A percentile compares a stretch with the other conserved stretches of the same genome.
Evolutionary conservation across 2,329 filamentous ascomycete species (phyloP).

Genomic region (Hypoxylon sp.): DNA sequence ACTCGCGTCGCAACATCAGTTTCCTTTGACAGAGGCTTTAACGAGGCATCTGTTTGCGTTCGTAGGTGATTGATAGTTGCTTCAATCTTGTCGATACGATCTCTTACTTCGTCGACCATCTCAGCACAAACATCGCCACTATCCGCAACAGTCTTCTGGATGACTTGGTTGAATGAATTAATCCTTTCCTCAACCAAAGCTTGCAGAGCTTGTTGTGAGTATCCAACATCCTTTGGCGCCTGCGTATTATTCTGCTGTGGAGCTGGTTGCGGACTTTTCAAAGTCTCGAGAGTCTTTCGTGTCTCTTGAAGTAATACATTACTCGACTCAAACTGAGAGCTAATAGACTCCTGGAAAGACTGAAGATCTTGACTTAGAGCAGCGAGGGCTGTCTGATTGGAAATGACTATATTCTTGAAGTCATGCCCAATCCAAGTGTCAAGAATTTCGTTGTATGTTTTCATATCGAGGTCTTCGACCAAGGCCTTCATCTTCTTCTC

Average conservation of each 20-base stretch:
- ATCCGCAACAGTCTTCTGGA: conserved; percentile 25
- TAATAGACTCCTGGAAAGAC: conserved; percentile 23
- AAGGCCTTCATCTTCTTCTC: conserved; percentile 26
- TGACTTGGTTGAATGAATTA: conserved; percentile 2
- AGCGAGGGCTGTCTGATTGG: conserved; percentile 16
- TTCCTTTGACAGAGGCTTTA: conserved; percentile 9
- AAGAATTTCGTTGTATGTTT: conserved; percentile 41
- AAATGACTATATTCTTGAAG: conserved; percentile 34
- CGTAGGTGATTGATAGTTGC: neutral
- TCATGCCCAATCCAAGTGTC: conserved; percentile 40
- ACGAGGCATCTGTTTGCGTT: neutral
- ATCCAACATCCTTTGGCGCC: neutral
- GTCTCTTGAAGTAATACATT: conserved; percentile 20
- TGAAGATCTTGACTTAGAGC: conserved; percentile 16
- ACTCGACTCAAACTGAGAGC: conserved; percentile 12
- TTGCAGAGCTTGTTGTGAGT: neutral
- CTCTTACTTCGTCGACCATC: conserved; percentile 37
- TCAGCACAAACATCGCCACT: conserved; percentile 37
- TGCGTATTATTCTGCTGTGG: neutral
- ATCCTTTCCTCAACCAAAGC: conserved; percentile 28
- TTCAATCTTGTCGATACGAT: conserved; percentile 27
- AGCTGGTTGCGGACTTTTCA: conserved; percentile 1
- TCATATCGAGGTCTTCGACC: conserved; percentile 38
- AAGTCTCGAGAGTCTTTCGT: conserved; percentile 4
- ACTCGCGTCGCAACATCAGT: conserved; percentile 10